Evolutionary conservation across 1,284 basidiomycete species (phyloP).

Genomic region (Vanrija humicola): DNA sequence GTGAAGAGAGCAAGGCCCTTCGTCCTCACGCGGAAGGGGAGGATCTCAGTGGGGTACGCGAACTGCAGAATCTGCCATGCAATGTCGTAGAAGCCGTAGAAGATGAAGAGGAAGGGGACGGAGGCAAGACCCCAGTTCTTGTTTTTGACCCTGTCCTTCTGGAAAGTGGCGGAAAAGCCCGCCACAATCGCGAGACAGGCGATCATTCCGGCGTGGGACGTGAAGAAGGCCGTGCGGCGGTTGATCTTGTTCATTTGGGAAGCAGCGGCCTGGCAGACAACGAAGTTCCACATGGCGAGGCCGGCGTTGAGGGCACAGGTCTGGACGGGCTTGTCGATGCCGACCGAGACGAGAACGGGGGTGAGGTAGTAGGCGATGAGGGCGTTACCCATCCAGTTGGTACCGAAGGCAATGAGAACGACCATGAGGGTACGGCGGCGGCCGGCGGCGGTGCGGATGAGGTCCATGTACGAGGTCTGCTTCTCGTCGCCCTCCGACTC

Average conservation of each 20-base stretch:
- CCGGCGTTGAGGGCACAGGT: constrained; percentile 28
- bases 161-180: constrained; percentile 5
- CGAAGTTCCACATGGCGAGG: constrained; percentile 24
- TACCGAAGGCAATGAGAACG: constrained; percentile 48
- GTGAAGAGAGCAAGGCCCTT: constrained; percentile 18
- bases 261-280: constrained; percentile 8
- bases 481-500: constrained; percentile 19
- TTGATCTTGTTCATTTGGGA: constrained; percentile 15
- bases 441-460: constrained; percentile 34
- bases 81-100: constrained; percentile 11
- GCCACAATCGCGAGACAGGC: constrained; percentile 3
- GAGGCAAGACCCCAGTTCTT: constrained; percentile 5
- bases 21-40: constrained; percentile 14
- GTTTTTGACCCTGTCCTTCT: constrained; percentile 6
- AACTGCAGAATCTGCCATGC: constrained; percentile 10
- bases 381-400: constrained; percentile 56
- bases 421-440: constrained; percentile 30
- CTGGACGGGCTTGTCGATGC: constrained; percentile 15
- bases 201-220: constrained; percentile 8
- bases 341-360: constrained; percentile 7
- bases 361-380: constrained; percentile 35
- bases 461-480: constrained; percentile 26
- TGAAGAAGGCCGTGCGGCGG: constrained; percentile 24
- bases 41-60: constrained; percentile 12
- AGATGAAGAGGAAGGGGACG: constrained; percentile 18